Evolutionary conservation across 116 monocot genomes (phyloP).

Genomic region (Thalassia testudinum): DNA sequence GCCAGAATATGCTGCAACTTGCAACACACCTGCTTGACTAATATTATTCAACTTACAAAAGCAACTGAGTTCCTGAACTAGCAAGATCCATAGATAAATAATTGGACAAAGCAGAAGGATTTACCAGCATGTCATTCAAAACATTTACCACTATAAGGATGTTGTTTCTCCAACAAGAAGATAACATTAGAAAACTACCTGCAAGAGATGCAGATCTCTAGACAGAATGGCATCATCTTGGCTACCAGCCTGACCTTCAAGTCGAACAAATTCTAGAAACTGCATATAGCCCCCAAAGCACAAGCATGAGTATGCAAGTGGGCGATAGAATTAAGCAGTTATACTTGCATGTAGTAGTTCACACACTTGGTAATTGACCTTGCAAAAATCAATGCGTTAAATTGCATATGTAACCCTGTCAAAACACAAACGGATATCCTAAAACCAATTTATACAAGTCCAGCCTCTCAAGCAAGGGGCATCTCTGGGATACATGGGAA

Average conservation of each 20-base stretch:
- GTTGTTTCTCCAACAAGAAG: not conserved
- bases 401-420: too few species aligned
- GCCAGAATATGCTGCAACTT: too few species aligned
- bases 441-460: too few species aligned
- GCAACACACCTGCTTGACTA: too few species aligned
- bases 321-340: not conserved
- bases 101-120: not conserved
- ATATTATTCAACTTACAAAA: too few species aligned
- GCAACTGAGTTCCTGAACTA: too few species aligned
- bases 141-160: not conserved
- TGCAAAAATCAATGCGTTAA: too few species aligned
- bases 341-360: not conserved
- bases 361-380: not conserved
- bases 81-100: too few species aligned
- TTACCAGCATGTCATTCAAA: not conserved
- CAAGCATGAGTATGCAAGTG: not conserved
- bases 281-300: conserved; percentile 8
- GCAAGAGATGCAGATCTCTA: conserved; percentile 77
- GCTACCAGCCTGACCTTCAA: conserved; percentile 58
- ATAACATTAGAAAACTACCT: conserved; percentile 22
- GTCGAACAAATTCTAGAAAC: conserved; percentile 82
- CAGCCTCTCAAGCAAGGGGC: too few species aligned
- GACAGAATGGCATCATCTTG: conserved; percentile 49
- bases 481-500: too few species aligned
- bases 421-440: too few species aligned